Conservation (phyloP, 2,329 filamentous ascomycete species). For the Helotiales sp. region DNA sequence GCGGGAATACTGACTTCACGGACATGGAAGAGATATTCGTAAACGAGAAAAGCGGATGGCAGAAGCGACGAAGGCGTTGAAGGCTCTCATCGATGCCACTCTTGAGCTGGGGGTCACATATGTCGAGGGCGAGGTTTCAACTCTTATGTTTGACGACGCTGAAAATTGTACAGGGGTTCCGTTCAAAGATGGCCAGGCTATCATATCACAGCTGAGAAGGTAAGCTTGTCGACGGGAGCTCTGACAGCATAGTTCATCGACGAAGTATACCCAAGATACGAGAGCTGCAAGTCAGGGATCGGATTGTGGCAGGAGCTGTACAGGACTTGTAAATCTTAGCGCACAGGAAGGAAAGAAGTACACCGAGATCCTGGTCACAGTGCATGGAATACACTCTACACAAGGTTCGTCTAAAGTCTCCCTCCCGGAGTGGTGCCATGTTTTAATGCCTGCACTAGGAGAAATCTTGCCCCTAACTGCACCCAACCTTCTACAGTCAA, state of each 20-base stretch:
- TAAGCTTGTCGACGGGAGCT: constrained; percentile 56
- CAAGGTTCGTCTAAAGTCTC: background rate
- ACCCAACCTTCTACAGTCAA: background rate
- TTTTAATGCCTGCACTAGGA: constrained; percentile 17
- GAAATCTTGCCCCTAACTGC: background rate
- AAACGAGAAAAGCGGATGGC: constrained; percentile 53
- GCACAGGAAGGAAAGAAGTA: background rate
- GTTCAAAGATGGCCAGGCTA: constrained; percentile 45
- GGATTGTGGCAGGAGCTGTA: constrained; percentile 58
- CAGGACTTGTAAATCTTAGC: background rate
- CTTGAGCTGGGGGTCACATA: constrained; percentile 46
- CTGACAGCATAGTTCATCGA: constrained; percentile 56
- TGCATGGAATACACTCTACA: background rate
- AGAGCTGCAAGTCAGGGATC: constrained; percentile 51
- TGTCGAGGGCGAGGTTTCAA: constrained; percentile 42
- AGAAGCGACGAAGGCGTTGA: constrained; percentile 48
- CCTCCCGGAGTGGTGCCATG: background rate
- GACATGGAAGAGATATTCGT: constrained; percentile 45
- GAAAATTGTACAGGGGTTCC: constrained; percentile 48
- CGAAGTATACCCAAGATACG: constrained; percentile 49
- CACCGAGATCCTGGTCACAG: background rate
- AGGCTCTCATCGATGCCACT: constrained; percentile 42
- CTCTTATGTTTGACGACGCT: constrained; percentile 47
- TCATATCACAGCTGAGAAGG: constrained; percentile 51
- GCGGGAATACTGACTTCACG: constrained; percentile 38